Base-by-base conservation (phyloP, 2,329 filamentous ascomycete species). In the Alternaria arborescens region DNA sequence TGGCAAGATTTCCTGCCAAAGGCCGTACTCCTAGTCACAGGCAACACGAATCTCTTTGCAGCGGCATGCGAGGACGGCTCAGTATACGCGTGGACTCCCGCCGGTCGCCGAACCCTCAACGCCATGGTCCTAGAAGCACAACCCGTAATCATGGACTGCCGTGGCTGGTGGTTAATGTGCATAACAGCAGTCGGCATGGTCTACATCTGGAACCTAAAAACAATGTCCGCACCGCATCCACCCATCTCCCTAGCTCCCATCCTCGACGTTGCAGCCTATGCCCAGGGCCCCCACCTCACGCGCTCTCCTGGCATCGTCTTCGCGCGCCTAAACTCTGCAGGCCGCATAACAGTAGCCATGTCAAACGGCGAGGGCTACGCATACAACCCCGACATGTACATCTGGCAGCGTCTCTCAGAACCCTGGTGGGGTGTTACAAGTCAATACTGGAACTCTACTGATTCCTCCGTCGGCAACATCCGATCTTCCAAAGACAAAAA, bases 361-460 rank as follows among this genome's bases (percentile, higher is more conserved):
- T 95, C 91, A 24, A 98, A 97, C 70, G 95, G 95, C 20, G 94
- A 99, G 71, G 95, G 95, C 2, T 99, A 93, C 79, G 89, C 89
- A 54, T 99, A 99, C 79, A 92, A 92, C 2, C 87, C 91, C 0
- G 85, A 86, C 18, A 91, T 99, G 90, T 94, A 89, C 78, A 87
- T 89, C 8, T 99, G 95, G 95, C 94, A 98, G 78, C 89, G 94
- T 10, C 84, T 99, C n/a, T 97, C 93, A 2, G 96, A 99, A 76
- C 87, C 92, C 2, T 99, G 95, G 95, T 99, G 95, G 93, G 94
- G 94, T 0, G 93, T 98, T 0, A 94, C 94, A 18, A 97, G 92
- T 69, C 95, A 99, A 76, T 99, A 99, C 78, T 99, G 95, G 96
- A 98, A 99, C 78, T 96, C 93, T 1, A 97, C 93, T 54, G 95